Conservation (phyloP, 2,329 filamentous ascomycete genomes). For the Thyridium curvatum region DNA sequence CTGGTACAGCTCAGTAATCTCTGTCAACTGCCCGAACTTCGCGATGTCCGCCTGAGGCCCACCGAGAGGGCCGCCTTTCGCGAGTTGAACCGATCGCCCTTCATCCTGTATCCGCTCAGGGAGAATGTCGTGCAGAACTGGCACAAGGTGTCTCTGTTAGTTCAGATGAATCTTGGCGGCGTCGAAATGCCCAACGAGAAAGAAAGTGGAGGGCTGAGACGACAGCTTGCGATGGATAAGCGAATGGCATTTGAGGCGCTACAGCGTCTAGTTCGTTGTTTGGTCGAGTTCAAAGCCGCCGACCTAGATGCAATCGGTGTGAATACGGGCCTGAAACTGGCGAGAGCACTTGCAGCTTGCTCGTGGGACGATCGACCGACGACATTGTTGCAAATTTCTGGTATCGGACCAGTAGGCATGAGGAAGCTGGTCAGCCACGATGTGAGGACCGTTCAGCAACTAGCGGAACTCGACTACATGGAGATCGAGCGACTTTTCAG, state of each 20-base stretch:
- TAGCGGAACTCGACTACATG: constrained; percentile 60
- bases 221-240: constrained; percentile 56
- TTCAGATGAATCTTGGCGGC: constrained; percentile 69
- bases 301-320: constrained; percentile 59
- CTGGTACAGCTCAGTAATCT: constrained; percentile 54
- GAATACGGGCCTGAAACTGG: constrained; percentile 67
- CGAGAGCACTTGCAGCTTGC: constrained; percentile 67
- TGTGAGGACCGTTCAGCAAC: constrained; percentile 63
- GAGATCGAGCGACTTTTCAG: constrained; percentile 72
- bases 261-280: constrained; percentile 65
- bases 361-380: constrained; percentile 77
- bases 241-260: constrained; percentile 59
- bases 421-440: constrained; percentile 67
- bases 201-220: constrained; percentile 43
- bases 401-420: constrained; percentile 69
- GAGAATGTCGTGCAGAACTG: constrained; percentile 57
- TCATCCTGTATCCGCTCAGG: constrained; percentile 66
- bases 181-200: constrained; percentile 57
- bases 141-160: constrained; percentile 71
- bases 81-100: constrained; percentile 61
- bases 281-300: constrained; percentile 63
- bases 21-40: constrained; percentile 65
- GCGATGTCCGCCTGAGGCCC: constrained; percentile 62
- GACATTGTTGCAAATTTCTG: constrained; percentile 77
- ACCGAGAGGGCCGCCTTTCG: constrained; percentile 66